Conservation (phyloP, 306 rosid genomes). For the Astragalus membranaceus region DNA sequence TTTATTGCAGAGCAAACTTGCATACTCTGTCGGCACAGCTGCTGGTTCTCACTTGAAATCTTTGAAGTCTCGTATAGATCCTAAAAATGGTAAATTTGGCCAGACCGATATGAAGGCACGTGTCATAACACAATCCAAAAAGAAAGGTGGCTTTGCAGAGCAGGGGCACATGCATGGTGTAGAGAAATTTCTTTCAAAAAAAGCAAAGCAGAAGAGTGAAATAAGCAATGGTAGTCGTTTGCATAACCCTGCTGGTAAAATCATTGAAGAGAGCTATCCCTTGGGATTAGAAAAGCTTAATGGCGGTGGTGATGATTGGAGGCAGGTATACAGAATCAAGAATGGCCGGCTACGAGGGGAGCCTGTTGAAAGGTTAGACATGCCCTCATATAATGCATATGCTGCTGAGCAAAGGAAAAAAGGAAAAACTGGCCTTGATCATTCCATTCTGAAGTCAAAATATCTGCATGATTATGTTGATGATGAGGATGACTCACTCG, state of each 20-base stretch:
- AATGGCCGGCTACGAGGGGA: slow-evolving; percentile 52
- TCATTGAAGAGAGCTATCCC: slow-evolving; percentile 45
- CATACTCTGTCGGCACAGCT: slow-evolving; percentile 50
- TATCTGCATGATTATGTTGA: slow-evolving; percentile 40
- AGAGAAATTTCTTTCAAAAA: slow-evolving; percentile 52
- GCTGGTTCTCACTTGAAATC: slow-evolving; percentile 51
- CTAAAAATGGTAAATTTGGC: slow-evolving; percentile 45
- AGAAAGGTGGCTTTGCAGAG: slow-evolving; percentile 42
- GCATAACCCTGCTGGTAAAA: slow-evolving; percentile 35
- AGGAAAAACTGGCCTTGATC: slow-evolving; percentile 39
- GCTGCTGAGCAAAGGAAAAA: slow-evolving; percentile 46
- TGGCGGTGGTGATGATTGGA: slow-evolving; percentile 49
- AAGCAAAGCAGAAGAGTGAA: slow-evolving; percentile 70
- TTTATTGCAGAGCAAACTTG: slow-evolving; percentile 61
- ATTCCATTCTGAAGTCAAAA: slow-evolving; percentile 31
- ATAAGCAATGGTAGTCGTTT: slow-evolving; percentile 38
- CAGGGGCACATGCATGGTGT: slow-evolving; percentile 37
- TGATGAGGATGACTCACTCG: slow-evolving; percentile 54
- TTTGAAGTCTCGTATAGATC: slow-evolving; percentile 51
- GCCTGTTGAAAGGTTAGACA: slow-evolving; percentile 37
- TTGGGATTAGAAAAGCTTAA: slow-evolving; percentile 37
- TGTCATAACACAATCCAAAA: slow-evolving; percentile 36
- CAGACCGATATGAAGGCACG: slow-evolving; percentile 49
- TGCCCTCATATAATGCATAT: slow-evolving; percentile 36
- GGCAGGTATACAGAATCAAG: slow-evolving; percentile 37